phyloP scores from a whole-genome alignment of 2,329 filamentous ascomycete species.

The Talaromyces albobiverticillius region DNA sequence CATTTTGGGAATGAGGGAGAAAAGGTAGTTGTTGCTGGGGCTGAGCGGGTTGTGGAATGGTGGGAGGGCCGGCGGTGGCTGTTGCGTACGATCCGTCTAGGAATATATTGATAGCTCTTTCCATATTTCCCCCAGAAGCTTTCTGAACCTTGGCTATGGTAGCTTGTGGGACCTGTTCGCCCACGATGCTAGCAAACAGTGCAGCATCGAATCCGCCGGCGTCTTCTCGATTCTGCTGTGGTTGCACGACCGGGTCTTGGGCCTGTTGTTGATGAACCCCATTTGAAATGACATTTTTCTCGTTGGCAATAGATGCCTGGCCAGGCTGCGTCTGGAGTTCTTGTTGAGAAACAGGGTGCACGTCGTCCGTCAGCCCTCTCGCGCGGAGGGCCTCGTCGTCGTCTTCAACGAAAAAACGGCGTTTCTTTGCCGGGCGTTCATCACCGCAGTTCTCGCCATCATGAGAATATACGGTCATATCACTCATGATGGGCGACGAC shows the following conservation, averaged over 20 bases:
- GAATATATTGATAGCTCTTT: slow-evolving; percentile 63
- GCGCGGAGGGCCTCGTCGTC: slow-evolving; percentile 21
- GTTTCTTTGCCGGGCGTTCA: slow-evolving; percentile 58
- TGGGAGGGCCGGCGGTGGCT: slow-evolving; percentile 5
- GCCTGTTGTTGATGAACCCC: neutral
- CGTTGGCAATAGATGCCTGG: neutral
- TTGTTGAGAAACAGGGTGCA: slow-evolving; percentile 2
- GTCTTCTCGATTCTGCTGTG: neutral
- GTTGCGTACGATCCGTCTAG: slow-evolving; percentile 62
- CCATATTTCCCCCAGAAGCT: slow-evolving; percentile 52
- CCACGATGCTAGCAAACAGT: slow-evolving; percentile 58
- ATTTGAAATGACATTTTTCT: neutral
- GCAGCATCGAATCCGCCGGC: slow-evolving; percentile 51
- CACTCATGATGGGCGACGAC: slow-evolving; percentile 28
- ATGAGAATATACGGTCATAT: slow-evolving; percentile 31
- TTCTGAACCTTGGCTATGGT: slow-evolving; percentile 49
- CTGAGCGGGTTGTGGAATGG: neutral
- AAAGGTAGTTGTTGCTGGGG: neutral
- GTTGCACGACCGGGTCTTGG: neutral
- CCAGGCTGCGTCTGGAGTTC: neutral
- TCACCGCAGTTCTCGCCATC: slow-evolving; percentile 25
- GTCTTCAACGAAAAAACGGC: slow-evolving; percentile 61
- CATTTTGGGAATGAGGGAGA: neutral
- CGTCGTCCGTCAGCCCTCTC: neutral
- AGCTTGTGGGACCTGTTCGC: slow-evolving; percentile 45